A percentile compares a stretch with the other conserved stretches of the same genome.
These are phyloP conservation scores for Barbarea vulgaris DNA, from an alignment of 345 rosid genomes.

Conservation along the genomic window DNA sequence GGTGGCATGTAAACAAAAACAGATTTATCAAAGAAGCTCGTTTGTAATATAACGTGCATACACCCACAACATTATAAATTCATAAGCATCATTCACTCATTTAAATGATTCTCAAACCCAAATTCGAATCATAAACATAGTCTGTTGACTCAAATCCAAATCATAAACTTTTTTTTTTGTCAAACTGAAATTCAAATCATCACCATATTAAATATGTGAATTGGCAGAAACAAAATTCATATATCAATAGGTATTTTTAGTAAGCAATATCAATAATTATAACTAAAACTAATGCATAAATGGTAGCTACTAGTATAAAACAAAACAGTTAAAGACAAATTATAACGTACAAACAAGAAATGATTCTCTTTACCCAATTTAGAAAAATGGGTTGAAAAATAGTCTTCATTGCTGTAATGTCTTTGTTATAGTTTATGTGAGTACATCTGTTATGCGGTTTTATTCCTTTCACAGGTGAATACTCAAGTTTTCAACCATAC, in stretches of 20 bases:
- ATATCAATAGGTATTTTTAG: background rate
- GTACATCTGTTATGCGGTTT: background rate
- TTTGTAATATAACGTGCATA: slow-evolving; percentile 3
- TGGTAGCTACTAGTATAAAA: background rate
- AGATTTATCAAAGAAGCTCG: background rate
- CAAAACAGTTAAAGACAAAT: background rate
- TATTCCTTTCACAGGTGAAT: background rate
- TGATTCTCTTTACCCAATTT: background rate
- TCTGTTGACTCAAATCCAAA: background rate
- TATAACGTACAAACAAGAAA: background rate
- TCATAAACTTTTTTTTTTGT: background rate
- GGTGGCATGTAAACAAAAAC: slow-evolving; percentile 4
- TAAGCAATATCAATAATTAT: background rate
- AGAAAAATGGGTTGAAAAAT: background rate
- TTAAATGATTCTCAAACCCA: background rate
- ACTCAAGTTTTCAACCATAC: slow-evolving; percentile 6
- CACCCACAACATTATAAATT: background rate
- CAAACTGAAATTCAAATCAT: background rate
- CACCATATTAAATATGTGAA: background rate
- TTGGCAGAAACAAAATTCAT: background rate
- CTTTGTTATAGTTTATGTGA: background rate
- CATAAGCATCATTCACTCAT: background rate
- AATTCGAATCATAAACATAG: too few species aligned
- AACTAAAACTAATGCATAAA: background rate
- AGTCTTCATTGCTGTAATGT: background rate